These are phyloP conservation scores for Talaromyces sp. DNA, from an alignment of 2,329 filamentous ascomycete species.

Conservation along the genomic window DNA sequence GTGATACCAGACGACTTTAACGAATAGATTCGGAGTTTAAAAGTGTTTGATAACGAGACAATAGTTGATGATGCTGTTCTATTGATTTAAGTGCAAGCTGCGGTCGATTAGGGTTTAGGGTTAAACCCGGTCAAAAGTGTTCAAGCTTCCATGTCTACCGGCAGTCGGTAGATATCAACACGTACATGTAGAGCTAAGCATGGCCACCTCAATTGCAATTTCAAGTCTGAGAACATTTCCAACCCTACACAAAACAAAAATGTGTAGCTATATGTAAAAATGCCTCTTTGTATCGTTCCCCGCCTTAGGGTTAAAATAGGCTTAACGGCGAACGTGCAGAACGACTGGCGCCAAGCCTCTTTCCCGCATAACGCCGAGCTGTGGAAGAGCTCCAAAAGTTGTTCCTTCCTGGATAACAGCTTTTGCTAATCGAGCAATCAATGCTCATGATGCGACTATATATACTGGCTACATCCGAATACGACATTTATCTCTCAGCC, in stretches of 20 bases:
- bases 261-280: too few relatives aligned
- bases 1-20: background rate
- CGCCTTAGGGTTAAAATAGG: constrained; percentile 1
- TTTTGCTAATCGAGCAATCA: background rate
- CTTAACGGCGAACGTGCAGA: background rate
- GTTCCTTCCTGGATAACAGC: background rate
- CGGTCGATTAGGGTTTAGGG: background rate
- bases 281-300: background rate
- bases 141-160: background rate
- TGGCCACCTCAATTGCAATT: background rate
- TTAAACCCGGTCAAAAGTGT: background rate
- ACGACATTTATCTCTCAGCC: too few relatives aligned
- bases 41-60: background rate
- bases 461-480: background rate
- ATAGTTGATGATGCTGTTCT: background rate
- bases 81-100: background rate
- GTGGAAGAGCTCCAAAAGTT: too few relatives aligned
- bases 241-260: background rate
- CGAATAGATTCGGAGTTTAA: background rate
- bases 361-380: background rate
- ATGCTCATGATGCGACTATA: background rate
- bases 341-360: background rate
- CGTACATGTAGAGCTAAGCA: background rate
- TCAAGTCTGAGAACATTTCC: background rate
- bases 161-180: background rate